Evolutionary conservation across 352 stramenopile species (phyloP).

Genomic region (Halophytophthora batemanensis): DNA sequence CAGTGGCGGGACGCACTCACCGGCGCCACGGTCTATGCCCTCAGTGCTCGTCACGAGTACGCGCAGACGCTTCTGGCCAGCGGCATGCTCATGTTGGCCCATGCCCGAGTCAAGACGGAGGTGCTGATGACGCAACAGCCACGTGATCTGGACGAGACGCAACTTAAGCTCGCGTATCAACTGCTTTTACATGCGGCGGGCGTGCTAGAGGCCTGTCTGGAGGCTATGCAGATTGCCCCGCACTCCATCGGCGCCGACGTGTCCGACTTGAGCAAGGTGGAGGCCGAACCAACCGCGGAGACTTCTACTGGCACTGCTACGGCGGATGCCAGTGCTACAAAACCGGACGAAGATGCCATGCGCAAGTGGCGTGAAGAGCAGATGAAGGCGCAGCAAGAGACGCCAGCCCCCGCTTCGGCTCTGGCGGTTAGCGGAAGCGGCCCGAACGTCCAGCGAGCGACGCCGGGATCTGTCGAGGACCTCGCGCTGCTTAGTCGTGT

Average conservation of each 20-base stretch:
- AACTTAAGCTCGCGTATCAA: slow-evolving; percentile 73
- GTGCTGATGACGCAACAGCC: slow-evolving; percentile 31
- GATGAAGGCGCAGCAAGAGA: slow-evolving; percentile 11
- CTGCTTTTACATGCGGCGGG: slow-evolving; percentile 54
- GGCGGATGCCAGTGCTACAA: not conserved
- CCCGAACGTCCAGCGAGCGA: slow-evolving; percentile 1
- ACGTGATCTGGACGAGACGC: slow-evolving; percentile 47
- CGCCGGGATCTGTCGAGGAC: slow-evolving; percentile 14
- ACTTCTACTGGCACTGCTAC: too few species aligned
- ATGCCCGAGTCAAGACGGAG: slow-evolving; percentile 44
- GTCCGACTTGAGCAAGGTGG: slow-evolving; percentile 26
- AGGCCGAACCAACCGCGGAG: not conserved
- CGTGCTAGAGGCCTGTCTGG: slow-evolving; percentile 48
- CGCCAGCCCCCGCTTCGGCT: slow-evolving; percentile 2
- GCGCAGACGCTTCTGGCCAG: slow-evolving; percentile 48
- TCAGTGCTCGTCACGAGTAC: slow-evolving; percentile 53
- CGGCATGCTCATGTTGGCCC: slow-evolving; percentile 41
- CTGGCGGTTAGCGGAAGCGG: not conserved
- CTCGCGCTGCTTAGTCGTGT: slow-evolving; percentile 44
- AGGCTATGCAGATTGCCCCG: slow-evolving; percentile 32
- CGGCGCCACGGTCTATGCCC: slow-evolving; percentile 35
- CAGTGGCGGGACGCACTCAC: slow-evolving; percentile 55
- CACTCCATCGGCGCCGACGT: slow-evolving; percentile 28
- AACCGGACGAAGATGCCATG: slow-evolving; percentile 41
- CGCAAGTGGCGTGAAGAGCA: slow-evolving; percentile 60